Base-by-base conservation (phyloP, 495 filamentous ascomycete genomes). In the Poronia punctata region DNA sequence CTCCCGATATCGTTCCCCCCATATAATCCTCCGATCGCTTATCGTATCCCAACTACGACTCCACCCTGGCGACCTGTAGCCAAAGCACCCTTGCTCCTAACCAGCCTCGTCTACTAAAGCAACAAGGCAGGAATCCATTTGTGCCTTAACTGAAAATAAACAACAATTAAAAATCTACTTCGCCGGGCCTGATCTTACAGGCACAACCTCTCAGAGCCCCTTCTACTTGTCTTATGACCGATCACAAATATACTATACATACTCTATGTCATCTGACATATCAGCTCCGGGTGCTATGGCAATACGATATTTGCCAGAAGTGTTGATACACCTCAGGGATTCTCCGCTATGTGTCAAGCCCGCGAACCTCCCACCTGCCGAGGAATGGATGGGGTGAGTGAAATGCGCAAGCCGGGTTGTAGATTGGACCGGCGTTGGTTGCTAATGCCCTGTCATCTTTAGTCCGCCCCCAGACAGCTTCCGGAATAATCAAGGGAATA, bases 331-430 rank as follows among this genome's bases (percentile, higher is more conserved):
- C 56, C 73, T 99, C 48, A 79, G 81, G 59, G 62, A 81, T 30
- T 99, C 92, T 38, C 89, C 88, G 34, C 74, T 95, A 50, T 87
- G 88, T 52, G 64, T 74, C 42, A 95, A 90, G 54, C 92, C 92
- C 23, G 61, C 78, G 33, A 72, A 71, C 35, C 74, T 99, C 28
- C 92, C 92, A 18, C 83, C 88, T 17, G 78, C 84, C 42, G 88
- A 94, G 68, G 88, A 97, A 72, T 99, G 92, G 92, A 95, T 97
- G 87, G 89, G 90, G 88, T 94, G 75, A 57, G 81, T 62, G 35
- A 12, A 34, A 3, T 7, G n/a, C 1, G 27, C 28, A 15, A 28
- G 29, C 6, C 7, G 25, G 18, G 8, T 12, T 7, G 34, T 19
- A 22, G 11, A 38, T 8, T 18, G 32, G 32, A 11, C 18, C n/a